Conservation (phyloP, 306 rosid genomes). For the Cercis canadensis region DNA sequence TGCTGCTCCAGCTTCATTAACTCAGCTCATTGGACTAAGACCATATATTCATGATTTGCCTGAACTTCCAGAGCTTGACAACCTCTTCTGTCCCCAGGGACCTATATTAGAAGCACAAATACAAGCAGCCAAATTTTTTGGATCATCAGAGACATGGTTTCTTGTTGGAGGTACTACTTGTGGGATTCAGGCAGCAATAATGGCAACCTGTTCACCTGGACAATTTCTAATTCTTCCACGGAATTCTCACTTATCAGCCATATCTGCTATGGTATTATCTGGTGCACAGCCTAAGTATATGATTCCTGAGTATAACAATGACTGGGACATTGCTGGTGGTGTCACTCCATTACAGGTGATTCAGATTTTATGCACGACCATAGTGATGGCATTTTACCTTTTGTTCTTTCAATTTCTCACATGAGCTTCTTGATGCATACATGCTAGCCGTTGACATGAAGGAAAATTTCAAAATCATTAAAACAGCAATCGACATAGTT, state of each 20-base stretch:
- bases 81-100: constrained; percentile 76
- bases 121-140: constrained; percentile 80
- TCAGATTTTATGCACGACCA: constrained; percentile 16
- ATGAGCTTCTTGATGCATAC: not conserved
- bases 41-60: constrained; percentile 81
- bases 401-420: not conserved
- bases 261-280: constrained; percentile 77
- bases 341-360: constrained; percentile 71
- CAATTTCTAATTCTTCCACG: constrained; percentile 76
- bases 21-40: constrained; percentile 64
- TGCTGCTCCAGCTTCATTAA: constrained; percentile 77
- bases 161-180: constrained; percentile 95
- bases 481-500: no score
- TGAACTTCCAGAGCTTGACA: constrained; percentile 80
- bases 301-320: constrained; percentile 66
- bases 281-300: constrained; percentile 87
- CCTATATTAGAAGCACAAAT: constrained; percentile 85
- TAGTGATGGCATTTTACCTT: not conserved
- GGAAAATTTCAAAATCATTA: no score
- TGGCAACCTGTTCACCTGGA: constrained; percentile 85
- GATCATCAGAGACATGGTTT: constrained; percentile 85
- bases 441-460: no score
- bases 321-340: constrained; percentile 78
- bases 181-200: constrained; percentile 87
- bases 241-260: constrained; percentile 78